Conservation (phyloP, 106 monocot genomes). For the Amphibolis antarctica region DNA sequence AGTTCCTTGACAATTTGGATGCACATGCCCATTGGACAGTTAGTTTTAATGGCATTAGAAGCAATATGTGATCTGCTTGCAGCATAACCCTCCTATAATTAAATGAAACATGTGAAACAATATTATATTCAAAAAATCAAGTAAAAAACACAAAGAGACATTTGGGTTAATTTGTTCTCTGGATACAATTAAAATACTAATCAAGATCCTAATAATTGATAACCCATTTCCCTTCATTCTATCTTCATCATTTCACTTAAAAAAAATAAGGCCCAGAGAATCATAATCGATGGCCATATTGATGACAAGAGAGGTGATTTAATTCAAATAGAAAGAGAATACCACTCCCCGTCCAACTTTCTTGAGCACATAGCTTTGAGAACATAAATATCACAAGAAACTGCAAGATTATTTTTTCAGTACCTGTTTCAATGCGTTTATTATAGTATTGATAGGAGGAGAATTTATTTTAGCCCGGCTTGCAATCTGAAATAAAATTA, state of each 20-base stretch:
- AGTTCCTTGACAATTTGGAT: constrained; percentile 37
- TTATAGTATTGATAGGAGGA: constrained; percentile 48
- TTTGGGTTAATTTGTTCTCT: neutral
- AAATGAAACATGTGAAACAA: neutral
- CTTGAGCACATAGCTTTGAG: too few species aligned
- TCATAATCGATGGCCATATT: too few species aligned
- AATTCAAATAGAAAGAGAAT: too few species aligned
- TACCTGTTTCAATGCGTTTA: constrained; percentile 52
- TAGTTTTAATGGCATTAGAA: constrained; percentile 71
- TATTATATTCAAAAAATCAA: neutral
- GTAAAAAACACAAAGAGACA: neutral
- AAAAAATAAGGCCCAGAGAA: neutral
- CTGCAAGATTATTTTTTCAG: neutral
- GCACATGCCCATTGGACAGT: constrained; percentile 53
- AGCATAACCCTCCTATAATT: constrained; percentile 64
- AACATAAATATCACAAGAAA: neutral
- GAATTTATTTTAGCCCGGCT: constrained; percentile 66
- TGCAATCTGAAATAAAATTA: constrained; percentile 43
- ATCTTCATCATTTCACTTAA: neutral
- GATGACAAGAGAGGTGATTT: too few species aligned
- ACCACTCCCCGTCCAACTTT: too few species aligned
- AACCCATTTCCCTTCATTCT: neutral
- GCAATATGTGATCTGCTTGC: constrained; percentile 69
- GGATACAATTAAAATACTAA: neutral
- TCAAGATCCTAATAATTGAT: neutral